Base-by-base conservation (phyloP, 495 filamentous ascomycete genomes). In the Talaromyces wortmannii region DNA sequence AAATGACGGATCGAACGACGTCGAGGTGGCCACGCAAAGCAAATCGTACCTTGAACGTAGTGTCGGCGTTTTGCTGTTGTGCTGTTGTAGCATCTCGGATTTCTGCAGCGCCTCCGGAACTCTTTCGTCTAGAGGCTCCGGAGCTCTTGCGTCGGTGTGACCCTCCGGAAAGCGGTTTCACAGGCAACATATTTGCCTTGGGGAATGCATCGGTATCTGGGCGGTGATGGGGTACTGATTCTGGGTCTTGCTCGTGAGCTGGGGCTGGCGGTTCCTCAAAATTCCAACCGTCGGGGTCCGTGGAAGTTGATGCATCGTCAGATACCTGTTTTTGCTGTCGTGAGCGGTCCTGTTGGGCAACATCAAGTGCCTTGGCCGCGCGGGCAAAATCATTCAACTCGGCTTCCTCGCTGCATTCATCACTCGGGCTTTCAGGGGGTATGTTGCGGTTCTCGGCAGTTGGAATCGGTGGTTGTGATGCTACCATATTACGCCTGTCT, bases 21-120 rank as follows among this genome's bases (percentile, higher is more conserved):
- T 97, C 92, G 4, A 98, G 78, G 68, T 98, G 94, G 11, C 94
- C 94, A 50, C 94, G 78, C 3, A 98, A 75, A 3, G 90, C 94
- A 68, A 96, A 97, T 52, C 90, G 83, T 53, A 97, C 88, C 67
- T 95, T 95, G 75, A 98, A 98, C 52, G 74, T 85, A 0, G 81
- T 72, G 48, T 80, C 80, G 51, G 90, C 88, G 5, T 78, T 73
- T 23, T 23, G 23, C 61, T 74, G 59, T 51, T 58, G 55, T 13
- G 59, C 30, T 7, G 48, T 65, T 43, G 68, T 67, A 11, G 74
- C 56, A 29, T 83, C 76, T 48, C 72, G 63, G 36, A 67, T 46
- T 33, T 83, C 82, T 53, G 74, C 68, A 12, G 74, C 69, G 11
- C 77, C 77, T 30, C 80, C 79, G 47, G 23, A 23, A 23, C 80